phyloP scores from a whole-genome alignment of 2,329 filamentous ascomycete species.

The Epichloe glyceriae region DNA sequence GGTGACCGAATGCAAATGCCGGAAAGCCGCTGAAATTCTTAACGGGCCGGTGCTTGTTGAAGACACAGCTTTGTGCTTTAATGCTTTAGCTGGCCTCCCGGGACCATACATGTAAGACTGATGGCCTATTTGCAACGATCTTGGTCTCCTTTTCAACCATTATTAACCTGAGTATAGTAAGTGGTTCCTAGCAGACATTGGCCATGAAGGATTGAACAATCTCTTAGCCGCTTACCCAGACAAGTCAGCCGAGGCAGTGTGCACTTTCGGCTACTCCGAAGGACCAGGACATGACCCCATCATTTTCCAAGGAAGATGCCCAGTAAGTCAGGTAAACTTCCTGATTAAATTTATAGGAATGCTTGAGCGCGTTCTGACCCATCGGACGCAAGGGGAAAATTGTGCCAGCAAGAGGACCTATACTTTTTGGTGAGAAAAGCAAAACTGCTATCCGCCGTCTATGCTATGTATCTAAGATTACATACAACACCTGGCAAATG shows the following conservation, averaged over 20 bases:
- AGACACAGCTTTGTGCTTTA: conserved; percentile 90
- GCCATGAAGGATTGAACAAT: conserved; percentile 78
- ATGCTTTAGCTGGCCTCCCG: conserved; percentile 78
- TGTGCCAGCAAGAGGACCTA: conserved; percentile 68
- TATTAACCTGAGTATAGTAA: conserved; percentile 45
- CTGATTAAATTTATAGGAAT: not conserved
- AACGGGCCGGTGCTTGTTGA: conserved; percentile 85
- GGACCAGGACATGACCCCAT: conserved; percentile 75
- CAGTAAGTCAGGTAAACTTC: conserved; percentile 36
- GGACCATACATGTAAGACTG: conserved; percentile 79
- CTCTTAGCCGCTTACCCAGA: conserved; percentile 79
- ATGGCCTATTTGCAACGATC: not conserved
- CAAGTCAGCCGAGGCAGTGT: conserved; percentile 85
- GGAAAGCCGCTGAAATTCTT: conserved; percentile 64
- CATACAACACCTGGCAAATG: not conserved
- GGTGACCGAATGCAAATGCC: conserved; percentile 79
- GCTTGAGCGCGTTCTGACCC: not conserved
- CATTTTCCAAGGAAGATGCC: conserved; percentile 82
- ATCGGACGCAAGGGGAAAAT: conserved; percentile 49
- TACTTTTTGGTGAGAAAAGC: conserved; percentile 58
- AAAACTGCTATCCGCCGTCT: not conserved
- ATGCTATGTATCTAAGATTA: not conserved
- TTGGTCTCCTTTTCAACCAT: conserved; percentile 10
- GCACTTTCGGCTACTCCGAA: conserved; percentile 84
- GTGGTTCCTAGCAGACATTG: conserved; percentile 79